Evolutionary conservation across 352 stramenopile species (phyloP), one percentile per base, ranked within the genome.

Genomic region (Phytophthora agathidicida): DNA sequence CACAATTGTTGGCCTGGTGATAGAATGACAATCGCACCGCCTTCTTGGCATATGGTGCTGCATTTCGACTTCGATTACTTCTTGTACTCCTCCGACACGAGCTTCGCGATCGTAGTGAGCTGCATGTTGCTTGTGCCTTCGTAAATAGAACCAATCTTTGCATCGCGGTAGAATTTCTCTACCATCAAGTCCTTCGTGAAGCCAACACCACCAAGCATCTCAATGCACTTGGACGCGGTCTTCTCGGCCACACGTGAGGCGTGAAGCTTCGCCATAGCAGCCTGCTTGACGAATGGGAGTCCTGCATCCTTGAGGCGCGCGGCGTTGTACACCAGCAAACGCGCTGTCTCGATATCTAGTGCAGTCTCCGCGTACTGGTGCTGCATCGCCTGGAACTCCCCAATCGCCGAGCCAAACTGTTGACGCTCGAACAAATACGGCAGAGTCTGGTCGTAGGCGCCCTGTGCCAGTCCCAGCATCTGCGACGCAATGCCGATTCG

Each of bases 91-190:
- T 96, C 76, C 56, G 94, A 84, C 43, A 97, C 70, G 13, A 97
- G 60, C 70, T 97, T 97, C 42, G 91, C 89, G 56, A 98, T 98
- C 9, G 89, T 97, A 43, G 82, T 93, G 32, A 98, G 89, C 86
- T 98, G 95, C 83, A 99, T 98, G 73, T 98, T 98, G 66, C 84
- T 98, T 9, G 96, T 99, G 19, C 97, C 97, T 77, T 99, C 97
- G 78, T 99, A 99, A 51, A 99, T 99, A 19, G 86, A 83, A 38
- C 96, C 96, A 60, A 99, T 98, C 74, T 98, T 99, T 63, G 94
- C 97, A 71, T 99, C 97, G 49, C 97, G 89, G 68, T 93, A 99
- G 62, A 98, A 98, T 64, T 99, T 99, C 64, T 99, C 96, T 0
- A 90, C 93, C 8, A 97, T 59, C 27, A 98, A 65, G 41, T 98